phyloP scores from a whole-genome alignment of 345 rosid species.

The Hibiscus trionum region DNA sequence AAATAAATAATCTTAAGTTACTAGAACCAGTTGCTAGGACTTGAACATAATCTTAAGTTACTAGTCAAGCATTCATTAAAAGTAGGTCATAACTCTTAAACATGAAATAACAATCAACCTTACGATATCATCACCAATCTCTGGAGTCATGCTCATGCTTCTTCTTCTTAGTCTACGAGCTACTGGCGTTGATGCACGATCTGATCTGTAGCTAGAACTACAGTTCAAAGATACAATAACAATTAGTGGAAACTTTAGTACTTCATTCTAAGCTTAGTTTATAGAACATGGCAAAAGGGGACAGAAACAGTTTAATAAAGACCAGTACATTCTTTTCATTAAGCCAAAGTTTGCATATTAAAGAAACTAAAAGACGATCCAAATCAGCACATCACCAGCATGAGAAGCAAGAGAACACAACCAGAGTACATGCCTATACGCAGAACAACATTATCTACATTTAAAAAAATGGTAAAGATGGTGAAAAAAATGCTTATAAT shows the following conservation, averaged over 20 bases:
- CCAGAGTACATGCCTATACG: not conserved
- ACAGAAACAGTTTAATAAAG: not conserved
- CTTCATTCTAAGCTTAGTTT: not conserved
- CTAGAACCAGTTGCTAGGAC: not conserved
- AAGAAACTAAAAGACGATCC: not conserved
- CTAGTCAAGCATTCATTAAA: not conserved
- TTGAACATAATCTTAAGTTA: too few relatives aligned
- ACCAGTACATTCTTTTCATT: not conserved
- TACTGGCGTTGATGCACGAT: slow-evolving; percentile 67
- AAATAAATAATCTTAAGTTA: not conserved
- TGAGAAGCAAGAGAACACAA: not conserved
- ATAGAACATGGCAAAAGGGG: not conserved
- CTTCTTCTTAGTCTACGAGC: slow-evolving; percentile 87
- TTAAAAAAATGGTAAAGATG: not conserved
- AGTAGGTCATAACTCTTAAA: not conserved
- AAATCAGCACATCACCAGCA: not conserved
- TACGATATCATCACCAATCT: slow-evolving; percentile 96
- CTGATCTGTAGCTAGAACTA: slow-evolving; percentile 54
- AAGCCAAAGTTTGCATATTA: not conserved
- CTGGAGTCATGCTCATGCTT: slow-evolving; percentile 85
- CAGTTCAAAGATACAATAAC: slow-evolving; percentile 10
- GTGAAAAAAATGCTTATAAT: not conserved
- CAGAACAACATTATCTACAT: not conserved
- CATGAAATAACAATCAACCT: slow-evolving; percentile 48
- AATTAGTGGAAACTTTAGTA: not conserved